Base-by-base conservation (phyloP, 805 yeast species). In the Wickerhamomyces queroliae region DNA sequence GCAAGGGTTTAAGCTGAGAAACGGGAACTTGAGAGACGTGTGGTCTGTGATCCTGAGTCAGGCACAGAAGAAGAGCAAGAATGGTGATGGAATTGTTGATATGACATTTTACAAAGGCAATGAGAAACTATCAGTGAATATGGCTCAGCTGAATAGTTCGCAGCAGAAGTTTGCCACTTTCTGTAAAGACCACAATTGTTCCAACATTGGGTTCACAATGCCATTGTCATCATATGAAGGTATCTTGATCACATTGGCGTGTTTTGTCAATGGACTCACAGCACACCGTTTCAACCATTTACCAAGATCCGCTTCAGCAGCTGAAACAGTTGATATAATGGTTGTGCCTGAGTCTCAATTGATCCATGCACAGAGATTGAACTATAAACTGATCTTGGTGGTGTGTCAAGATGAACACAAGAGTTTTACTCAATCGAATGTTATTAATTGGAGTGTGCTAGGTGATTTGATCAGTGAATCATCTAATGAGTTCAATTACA, bases 21-120 rank as follows among this genome's bases (percentile, higher is more conserved):
- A 84, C 56, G 96, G 96, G 3, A 80, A 76, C 48, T 56, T 87
- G 42, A 71, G 74, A 45, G 96, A 87, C 62, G 55, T 86, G 4
- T 86, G 93, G 90, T 74, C 69, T 39, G 61, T 79, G 12, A 69
- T 73, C 10, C 53, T 64, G 58, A 54, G 56, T 26, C 53, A 56
- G n/a, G n/a, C n/a, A n/a, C n/a, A n/a, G 16, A 47, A 56, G 25
- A 46, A 41, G 30, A 42, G 35, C 11, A 53, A 39, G 25, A 38
- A 23, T 5, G 46, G 59, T 9, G 44, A n/a, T n/a, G n/a, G n/a
- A n/a, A n/a, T n/a, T n/a, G n/a, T n/a, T n/a, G n/a, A n/a, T n/a
- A n/a, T 48, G 15, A 50, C 66, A 10, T 43, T 44, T 28, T 50
- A 63, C 28, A 50, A 50, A 13, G 50, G 50, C 27, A 53, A 47